Conservation (phyloP, 768 basidiomycete genomes). For the Mrakia gelida region DNA sequence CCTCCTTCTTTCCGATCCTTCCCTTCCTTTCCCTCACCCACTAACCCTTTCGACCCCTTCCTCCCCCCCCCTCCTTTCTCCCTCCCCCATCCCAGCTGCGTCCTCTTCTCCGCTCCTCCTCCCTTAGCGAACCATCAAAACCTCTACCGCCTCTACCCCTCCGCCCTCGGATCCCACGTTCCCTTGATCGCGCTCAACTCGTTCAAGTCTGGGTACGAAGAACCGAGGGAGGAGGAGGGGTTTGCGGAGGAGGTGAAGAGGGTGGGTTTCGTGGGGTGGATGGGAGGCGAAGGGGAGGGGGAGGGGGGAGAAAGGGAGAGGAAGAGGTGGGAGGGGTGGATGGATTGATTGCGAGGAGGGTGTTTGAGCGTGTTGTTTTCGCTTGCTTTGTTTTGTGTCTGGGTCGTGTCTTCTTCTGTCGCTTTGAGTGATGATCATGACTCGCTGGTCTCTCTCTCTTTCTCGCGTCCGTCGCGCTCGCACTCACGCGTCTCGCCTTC, state of each 20-base stretch:
- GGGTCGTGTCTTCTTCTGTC: too few relatives aligned
- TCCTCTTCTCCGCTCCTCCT: slow-evolving; percentile 41
- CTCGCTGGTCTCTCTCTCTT: too few relatives aligned
- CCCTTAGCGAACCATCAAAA: slow-evolving; percentile 79
- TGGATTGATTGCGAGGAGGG: slow-evolving; percentile 39
- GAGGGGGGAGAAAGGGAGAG: slow-evolving; percentile 68
- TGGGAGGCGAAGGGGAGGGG: slow-evolving; percentile 76
- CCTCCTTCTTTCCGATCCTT: background rate
- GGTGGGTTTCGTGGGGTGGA: slow-evolving; percentile 41
- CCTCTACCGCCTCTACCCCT: slow-evolving; percentile 65
- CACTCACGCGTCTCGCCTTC: too few relatives aligned
- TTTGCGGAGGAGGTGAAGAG: slow-evolving; percentile 74
- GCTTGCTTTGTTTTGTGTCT: background rate
- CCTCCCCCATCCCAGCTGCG: slow-evolving; percentile 53
- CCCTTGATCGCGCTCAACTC: slow-evolving; percentile 40
- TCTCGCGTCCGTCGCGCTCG: too few relatives aligned
- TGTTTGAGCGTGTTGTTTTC: background rate
- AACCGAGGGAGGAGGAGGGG: slow-evolving; percentile 65
- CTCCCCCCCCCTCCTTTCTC: too few relatives aligned
- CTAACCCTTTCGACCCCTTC: background rate
- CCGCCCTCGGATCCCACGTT: slow-evolving; percentile 37
- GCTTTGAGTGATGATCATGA: too few relatives aligned
- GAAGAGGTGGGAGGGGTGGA: slow-evolving; percentile 75
- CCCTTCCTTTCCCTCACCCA: background rate
- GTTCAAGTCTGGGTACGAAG: slow-evolving; percentile 49